A percentile compares a stretch with the other conserved stretches of the same genome.
Conservation (phyloP, 163 green algal species). For the Chloromonas sp. region DNA sequence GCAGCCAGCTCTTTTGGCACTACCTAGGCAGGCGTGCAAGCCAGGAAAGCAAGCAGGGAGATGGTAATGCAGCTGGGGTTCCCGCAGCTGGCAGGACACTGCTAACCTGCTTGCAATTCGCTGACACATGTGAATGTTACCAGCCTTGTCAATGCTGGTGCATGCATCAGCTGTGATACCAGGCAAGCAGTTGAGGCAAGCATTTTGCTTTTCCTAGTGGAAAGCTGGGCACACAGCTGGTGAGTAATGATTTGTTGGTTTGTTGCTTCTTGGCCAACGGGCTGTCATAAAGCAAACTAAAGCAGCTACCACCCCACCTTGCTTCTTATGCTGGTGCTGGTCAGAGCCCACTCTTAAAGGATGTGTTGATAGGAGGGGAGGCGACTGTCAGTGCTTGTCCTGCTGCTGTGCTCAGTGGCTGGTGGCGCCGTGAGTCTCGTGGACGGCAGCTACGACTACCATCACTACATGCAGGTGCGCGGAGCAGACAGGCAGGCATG, state of each 20-base stretch:
- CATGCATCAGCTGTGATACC: too few relatives aligned
- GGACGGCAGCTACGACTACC: constrained; percentile 76
- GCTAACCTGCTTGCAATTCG: too few relatives aligned
- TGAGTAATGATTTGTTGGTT: neutral
- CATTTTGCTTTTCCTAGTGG: neutral
- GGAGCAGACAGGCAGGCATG: neutral
- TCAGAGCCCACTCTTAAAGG: neutral
- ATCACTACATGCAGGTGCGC: constrained; percentile 81
- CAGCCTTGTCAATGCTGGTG: too few relatives aligned
- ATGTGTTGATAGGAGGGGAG: neutral
- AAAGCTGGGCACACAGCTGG: neutral
- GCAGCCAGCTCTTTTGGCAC: too few relatives aligned
- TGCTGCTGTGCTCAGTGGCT: constrained; percentile 13
- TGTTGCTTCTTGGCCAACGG: too few relatives aligned
- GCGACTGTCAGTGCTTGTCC: neutral
- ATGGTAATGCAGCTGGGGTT: too few relatives aligned
- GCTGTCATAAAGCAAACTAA: neutral
- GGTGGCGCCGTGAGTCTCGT: constrained; percentile 40
- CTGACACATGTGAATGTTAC: too few relatives aligned
- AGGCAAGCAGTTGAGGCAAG: too few relatives aligned
- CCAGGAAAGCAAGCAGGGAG: too few relatives aligned
- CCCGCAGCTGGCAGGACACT: too few relatives aligned
- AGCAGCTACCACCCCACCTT: neutral
- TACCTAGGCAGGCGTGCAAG: too few relatives aligned
- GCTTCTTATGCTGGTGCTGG: neutral